Evolutionary conservation across 805 yeast species (phyloP).

Genomic region (Metschnikowia cerradonensis): DNA sequence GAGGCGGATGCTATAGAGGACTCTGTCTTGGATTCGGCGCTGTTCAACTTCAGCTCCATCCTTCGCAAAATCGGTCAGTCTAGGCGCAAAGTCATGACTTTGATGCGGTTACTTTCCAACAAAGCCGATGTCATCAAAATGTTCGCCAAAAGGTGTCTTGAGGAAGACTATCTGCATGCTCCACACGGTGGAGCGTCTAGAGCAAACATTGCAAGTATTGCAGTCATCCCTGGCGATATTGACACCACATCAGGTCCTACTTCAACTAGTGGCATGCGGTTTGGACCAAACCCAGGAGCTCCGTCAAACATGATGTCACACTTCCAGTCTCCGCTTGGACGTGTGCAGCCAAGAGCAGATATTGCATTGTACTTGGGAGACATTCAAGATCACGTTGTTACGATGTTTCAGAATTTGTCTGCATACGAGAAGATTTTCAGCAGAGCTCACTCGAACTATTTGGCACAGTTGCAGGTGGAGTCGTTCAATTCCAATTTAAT

Average conservation of each 20-base stretch:
- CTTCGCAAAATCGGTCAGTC: constrained; percentile 82
- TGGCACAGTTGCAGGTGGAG: constrained; percentile 92
- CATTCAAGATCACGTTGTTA: constrained; percentile 94
- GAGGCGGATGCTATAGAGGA: constrained; percentile 84
- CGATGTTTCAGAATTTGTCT: constrained; percentile 87
- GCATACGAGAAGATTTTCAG: constrained; percentile 92
- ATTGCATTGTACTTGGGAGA: constrained; percentile 91
- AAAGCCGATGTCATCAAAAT: constrained; percentile 95
- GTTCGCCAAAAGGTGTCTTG: constrained; percentile 94
- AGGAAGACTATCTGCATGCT: constrained; percentile 40
- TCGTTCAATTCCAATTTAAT: constrained; percentile 81
- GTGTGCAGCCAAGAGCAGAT: constrained; percentile 73
- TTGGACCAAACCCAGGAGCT: constrained; percentile 36
- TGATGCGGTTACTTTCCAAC: constrained; percentile 84
- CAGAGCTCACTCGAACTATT: constrained; percentile 84
- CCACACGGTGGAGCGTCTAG: constrained; percentile 14
- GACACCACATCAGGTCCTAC: constrained; percentile 9
- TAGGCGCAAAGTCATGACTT: constrained; percentile 85
- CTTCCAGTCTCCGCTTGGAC: constrained; percentile 20
- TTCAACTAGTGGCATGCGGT: constrained; percentile 27
- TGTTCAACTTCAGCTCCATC: constrained; percentile 72
- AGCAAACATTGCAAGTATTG: constrained; percentile 17
- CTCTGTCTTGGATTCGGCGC: constrained; percentile 77
- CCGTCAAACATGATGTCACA: constrained; percentile 21
- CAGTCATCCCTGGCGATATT: background rate